Evolutionary conservation across 768 basidiomycete species (phyloP), one percentile per base, ranked within the genome.

Genomic region (Mrakia gelida): DNA sequence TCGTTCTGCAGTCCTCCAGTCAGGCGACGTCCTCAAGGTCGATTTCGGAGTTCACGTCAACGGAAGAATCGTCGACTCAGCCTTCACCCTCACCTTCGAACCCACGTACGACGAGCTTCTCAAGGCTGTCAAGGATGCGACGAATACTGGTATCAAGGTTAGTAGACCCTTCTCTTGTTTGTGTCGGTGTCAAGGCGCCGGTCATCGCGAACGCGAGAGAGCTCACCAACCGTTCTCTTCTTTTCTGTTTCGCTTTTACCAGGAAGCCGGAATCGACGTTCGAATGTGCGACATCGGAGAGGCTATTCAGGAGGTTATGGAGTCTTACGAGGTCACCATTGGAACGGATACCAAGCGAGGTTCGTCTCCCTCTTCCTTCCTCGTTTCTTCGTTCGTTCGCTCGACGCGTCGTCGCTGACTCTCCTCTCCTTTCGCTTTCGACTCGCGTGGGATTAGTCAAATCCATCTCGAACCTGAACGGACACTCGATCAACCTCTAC

Each of bases 251-350:
- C 45, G 45, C 45, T 11, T 13, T n/a, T 10, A 4, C 2, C 81
- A 95, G 94, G 94, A 95, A 88, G 92, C 96, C 8, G 97, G 97
- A 5, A 98, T 99, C 80, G 97, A 98, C 82, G 92, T 92, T 0
- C 89, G 95, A 73, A 88, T 98, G 73, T 95, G 94, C 75, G 96
- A 98, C 83, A 88, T 99, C 45, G 97, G 91, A 3, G 94, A 90
- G 0, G 88, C 89, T 72, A 95, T 98, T 75, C 96, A 99, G 84
- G 97, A 99, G 84, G 95, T 94, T 2, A 99, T 99, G 97, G 95
- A 98, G 83, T 94, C 92, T 0, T 98, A 98, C 82, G 97, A 98
- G 83, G 96, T 99, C 16, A 93, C 94, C 82, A 89, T 95, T n/a
- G 88, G 89, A 21, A 91, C 93, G 32, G 93, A 94, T 81, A 87